These are phyloP conservation scores for Nephelium lappaceum DNA, from an alignment of 345 rosid species.

Conservation along the genomic window DNA sequence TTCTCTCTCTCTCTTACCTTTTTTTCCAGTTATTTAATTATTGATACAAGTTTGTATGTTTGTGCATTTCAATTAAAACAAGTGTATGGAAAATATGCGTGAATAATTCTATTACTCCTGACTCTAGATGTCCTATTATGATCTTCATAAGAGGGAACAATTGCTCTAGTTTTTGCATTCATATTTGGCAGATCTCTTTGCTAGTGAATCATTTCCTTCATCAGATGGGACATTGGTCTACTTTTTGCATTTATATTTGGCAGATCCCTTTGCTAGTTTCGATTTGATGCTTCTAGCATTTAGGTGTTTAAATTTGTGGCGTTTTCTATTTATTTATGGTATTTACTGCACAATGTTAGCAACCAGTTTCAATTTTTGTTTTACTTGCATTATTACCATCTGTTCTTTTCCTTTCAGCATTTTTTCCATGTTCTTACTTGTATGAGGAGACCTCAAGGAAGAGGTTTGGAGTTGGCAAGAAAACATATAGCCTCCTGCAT, in stretches of 20 bases:
- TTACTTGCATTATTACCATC: conserved; percentile 23
- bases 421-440: conserved; percentile 80
- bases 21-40: background rate
- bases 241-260: background rate
- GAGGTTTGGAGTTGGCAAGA: conserved; percentile 89
- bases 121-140: background rate
- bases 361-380: background rate
- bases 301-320: conserved; percentile 14
- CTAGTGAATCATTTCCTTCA: background rate
- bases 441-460: conserved; percentile 95
- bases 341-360: background rate
- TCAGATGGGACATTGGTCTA: background rate
- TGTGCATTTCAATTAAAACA: too few species aligned
- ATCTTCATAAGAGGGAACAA: background rate
- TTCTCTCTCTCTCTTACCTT: background rate
- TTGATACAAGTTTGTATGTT: background rate
- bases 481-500: conserved; percentile 83
- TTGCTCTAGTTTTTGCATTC: background rate
- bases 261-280: background rate
- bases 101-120: background rate
- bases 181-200: background rate
- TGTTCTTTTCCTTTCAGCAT: conserved; percentile 62
- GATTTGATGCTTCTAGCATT: background rate
- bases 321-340: background rate
- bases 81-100: too few species aligned